Base-by-base conservation (phyloP, 2,329 filamentous ascomycete genomes). In the Sporothrix luriei region DNA sequence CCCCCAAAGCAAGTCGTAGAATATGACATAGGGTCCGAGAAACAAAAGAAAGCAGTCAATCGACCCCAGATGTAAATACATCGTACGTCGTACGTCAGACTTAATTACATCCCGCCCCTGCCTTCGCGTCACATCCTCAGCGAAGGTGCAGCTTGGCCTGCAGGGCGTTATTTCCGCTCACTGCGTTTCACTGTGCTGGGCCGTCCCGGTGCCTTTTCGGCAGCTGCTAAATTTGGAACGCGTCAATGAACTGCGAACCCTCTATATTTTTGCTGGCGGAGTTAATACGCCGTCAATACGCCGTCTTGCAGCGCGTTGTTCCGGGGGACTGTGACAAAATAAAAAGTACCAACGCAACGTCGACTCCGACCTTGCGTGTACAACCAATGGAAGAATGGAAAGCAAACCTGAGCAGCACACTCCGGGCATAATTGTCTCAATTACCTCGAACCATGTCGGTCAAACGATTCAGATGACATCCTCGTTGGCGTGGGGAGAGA, bases 141-240 rank as follows among this genome's bases (percentile, higher is more conserved):
- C 43, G 24, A 54, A 24, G 21, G 55, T 33, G 49, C 38, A 29
- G 21, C 33, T 67, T 40, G 48, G 6, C 21, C 21, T 68, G 66
- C 66, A 68, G 66, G 66, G 66, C 38, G 40, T 24, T 59, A 11
- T 2, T 49, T 55, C 38, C 55, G 65, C 51, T 51, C 65, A 55
- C 46, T 29, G 66, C 54, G 57, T 62, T 24, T 62, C 38, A 62
- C n/a, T 19, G 38, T 16, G 33, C 11, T 26, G 33, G 14, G 14
- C 51, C n/a, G n/a, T n/a, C n/a, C n/a, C 66, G 66, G 66, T 49
- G 66, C 66, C 66, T 68, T 59, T 68, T 68, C 66, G 66, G 66
- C 66, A 59, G 48, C 46, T 48, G 40, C 61, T 64, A 64, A 64
- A 49, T 48, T 64, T 49, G n/a, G 57, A 40, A 29, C n/a, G 33